These are phyloP conservation scores for Cymodocea nodosa DNA, from an alignment of 116 monocot species.

Conservation along the genomic window DNA sequence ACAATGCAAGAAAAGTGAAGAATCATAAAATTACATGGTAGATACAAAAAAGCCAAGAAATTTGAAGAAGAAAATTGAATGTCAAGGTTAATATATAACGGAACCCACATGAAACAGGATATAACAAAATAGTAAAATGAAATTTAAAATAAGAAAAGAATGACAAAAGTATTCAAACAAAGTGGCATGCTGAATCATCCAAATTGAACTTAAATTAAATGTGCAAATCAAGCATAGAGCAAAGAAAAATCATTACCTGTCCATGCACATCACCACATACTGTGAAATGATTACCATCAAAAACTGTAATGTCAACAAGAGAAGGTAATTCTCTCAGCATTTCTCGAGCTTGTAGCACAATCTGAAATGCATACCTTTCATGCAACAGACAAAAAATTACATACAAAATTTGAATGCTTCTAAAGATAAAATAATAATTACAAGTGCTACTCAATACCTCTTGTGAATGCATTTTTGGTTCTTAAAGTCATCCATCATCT, in stretches of 20 bases:
- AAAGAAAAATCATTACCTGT: constrained; percentile 41
- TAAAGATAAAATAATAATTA: background rate
- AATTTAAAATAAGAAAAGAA: no score
- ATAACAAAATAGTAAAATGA: no score
- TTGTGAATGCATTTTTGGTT: constrained; percentile 85
- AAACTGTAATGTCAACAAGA: constrained; percentile 78
- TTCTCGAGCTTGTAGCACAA: constrained; percentile 62
- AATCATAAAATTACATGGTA: no score
- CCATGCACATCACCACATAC: constrained; percentile 99
- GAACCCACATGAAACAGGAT: no score
- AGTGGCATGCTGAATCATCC: no score
- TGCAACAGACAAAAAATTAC: background rate
- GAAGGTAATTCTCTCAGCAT: constrained; percentile 67
- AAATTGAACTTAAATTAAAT: no score
- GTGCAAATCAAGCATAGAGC: no score
- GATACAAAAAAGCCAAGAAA: no score
- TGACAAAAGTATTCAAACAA: no score
- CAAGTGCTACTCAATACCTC: constrained; percentile 30
- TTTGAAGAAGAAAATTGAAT: no score
- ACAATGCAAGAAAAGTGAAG: no score
- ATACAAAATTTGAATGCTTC: background rate
- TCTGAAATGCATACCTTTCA: constrained; percentile 89
- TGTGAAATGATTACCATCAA: constrained; percentile 67
- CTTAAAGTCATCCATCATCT: constrained; percentile 92
- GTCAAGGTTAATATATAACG: no score